Evolutionary conservation across 768 basidiomycete genomes (phyloP), one percentile per base, ranked within the genome.

Genomic region (Mycena amicta): DNA sequence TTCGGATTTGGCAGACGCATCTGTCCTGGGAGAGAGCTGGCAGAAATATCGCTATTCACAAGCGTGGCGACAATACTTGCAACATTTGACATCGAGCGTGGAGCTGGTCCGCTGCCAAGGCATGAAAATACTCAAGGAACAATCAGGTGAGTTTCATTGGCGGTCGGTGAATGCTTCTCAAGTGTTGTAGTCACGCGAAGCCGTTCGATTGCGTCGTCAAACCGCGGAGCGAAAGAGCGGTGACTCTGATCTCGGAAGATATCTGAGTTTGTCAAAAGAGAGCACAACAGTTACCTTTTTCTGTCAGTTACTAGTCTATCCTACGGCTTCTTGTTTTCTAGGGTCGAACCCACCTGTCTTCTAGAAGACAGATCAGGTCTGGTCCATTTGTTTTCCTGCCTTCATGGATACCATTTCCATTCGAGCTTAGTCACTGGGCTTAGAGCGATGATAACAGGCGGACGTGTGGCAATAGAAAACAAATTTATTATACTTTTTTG

Each of bases 1-100:
- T 83, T 83, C 59, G 82, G 82, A 1, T 83, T 72, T 51, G 81
- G 80, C 18, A 75, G 82, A 20, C 76, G 80, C 1, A 70, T 77
- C 25, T 80, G 80, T 56, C 78, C 77, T 31, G 83, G 83, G 0
- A 66, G 80, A 72, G 71, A 81, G 61, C 73, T 85, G 52, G 84
- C 83, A 0, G 82, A 85, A 50, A 74, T 77, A 0, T 81, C 80
- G 0, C 58, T 83, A 1, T 85, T 77, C 73, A 69, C 79, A 6
- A 72, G 74, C 5, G 67, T 79, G 2, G 74, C 74, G 0, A 76
- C 69, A 65, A 77, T 80, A 6, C 70, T 85, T 3, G 79, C 83
- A 0, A 76, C 73, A 5, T 83, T 85, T 46, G 66, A 82, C 11
- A 75, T 86, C 37, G 71, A 71, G 11, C 82, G 80, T 50, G 71